A percentile compares a stretch with the other conserved stretches of the same genome.
These are phyloP conservation scores for Fusarium sp. DNA, from an alignment of 2,329 filamentous ascomycete species.

Conservation along the genomic window DNA sequence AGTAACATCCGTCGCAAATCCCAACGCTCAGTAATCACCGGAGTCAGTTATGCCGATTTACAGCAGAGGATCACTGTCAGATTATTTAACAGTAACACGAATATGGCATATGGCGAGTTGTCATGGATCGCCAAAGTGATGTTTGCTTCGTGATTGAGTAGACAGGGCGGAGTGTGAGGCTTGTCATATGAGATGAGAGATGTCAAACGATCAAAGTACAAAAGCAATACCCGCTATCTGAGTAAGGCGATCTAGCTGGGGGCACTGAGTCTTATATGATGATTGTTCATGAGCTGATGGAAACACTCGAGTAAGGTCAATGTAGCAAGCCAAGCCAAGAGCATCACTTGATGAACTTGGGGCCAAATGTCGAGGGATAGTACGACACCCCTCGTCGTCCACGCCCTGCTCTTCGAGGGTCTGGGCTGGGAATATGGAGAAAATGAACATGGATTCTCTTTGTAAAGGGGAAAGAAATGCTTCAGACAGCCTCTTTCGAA, in stretches of 20 bases:
- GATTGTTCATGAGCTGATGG: conserved; percentile 37
- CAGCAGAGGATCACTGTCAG: conserved; percentile 35
- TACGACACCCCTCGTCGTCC: conserved; percentile 35
- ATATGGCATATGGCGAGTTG: conserved; percentile 19
- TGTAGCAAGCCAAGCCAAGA: conserved; percentile 43
- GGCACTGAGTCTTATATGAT: conserved; percentile 44
- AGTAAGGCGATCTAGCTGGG: conserved; percentile 28
- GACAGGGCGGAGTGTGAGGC: conserved; percentile 4
- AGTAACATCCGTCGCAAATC: conserved; percentile 9
- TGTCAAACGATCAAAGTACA: conserved; percentile 6
- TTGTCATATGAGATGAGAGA: conserved; percentile 1
- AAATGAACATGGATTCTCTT: conserved; percentile 39
- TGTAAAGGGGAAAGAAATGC: conserved; percentile 38
- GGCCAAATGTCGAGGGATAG: conserved; percentile 37
- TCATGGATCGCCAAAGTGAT: conserved; percentile 14
- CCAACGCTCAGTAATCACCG: conserved; percentile 17
- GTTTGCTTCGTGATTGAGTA: conserved; percentile 6
- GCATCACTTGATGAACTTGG: conserved; percentile 41
- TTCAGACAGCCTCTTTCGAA: conserved; percentile 46
- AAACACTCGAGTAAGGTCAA: conserved; percentile 38
- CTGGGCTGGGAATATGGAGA: conserved; percentile 25
- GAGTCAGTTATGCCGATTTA: conserved; percentile 30
- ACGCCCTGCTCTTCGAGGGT: conserved; percentile 28
- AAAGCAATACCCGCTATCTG: conserved; percentile 6
- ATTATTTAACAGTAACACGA: conserved; percentile 28